These are phyloP conservation scores for Boechera stricta DNA, from an alignment of 345 rosid species.

Conservation along the genomic window DNA sequence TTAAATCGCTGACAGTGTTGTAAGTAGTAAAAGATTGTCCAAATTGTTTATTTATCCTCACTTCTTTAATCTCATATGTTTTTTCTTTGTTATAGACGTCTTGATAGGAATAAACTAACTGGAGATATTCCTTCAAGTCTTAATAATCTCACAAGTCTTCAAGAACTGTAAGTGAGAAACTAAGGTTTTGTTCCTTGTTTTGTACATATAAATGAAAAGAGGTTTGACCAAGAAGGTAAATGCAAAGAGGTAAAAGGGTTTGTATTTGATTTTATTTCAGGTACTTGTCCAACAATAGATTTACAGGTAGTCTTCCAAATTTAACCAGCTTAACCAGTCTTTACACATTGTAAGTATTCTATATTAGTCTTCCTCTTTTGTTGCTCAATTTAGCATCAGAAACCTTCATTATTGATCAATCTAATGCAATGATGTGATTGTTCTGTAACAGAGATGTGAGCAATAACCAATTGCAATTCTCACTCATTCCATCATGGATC, in stretches of 20 bases:
- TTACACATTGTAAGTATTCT: constrained; percentile 64
- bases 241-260: background rate
- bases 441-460: constrained; percentile 70
- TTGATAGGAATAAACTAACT: constrained; percentile 63
- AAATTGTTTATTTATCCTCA: background rate
- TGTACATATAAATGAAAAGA: background rate
- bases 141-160: constrained; percentile 56
- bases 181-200: background rate
- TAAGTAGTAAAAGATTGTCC: background rate
- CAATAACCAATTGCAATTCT: constrained; percentile 59
- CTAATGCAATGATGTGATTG: background rate
- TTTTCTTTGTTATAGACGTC: constrained; percentile 59
- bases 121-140: constrained; percentile 65
- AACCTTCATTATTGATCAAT: background rate
- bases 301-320: constrained; percentile 68
- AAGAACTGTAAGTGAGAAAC: constrained; percentile 65
- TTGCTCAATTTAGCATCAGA: background rate
- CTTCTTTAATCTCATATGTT: background rate
- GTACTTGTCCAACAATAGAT: constrained; percentile 66
- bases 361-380: background rate
- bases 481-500: constrained; percentile 68
- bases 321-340: constrained; percentile 60
- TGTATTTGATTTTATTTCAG: constrained; percentile 49
- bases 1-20: background rate
- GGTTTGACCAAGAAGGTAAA: background rate